These are phyloP conservation scores for Fusarium transvaalense DNA, from an alignment of 2,329 filamentous ascomycete species.

Conservation along the genomic window DNA sequence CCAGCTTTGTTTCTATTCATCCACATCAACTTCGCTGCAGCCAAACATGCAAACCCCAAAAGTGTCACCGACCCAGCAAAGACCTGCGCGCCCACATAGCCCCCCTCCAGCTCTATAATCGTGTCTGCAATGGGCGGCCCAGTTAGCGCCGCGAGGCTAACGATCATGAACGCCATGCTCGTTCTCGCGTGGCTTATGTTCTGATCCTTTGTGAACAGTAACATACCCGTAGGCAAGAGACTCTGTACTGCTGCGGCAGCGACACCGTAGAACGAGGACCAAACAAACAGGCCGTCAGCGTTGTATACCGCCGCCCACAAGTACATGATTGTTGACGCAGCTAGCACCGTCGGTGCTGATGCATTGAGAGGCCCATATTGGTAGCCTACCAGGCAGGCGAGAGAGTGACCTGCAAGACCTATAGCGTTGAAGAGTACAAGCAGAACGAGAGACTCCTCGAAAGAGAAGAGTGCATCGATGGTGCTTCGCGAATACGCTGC, in stretches of 20 bases:
- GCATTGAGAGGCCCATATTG: constrained; percentile 70
- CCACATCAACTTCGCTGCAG: constrained; percentile 55
- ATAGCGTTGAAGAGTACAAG: constrained; percentile 75
- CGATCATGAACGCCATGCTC: constrained; percentile 70
- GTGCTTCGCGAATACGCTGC: constrained; percentile 61
- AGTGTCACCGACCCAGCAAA: constrained; percentile 61
- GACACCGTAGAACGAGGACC: constrained; percentile 72
- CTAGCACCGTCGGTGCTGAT: constrained; percentile 62
- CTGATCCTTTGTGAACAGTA: constrained; percentile 65
- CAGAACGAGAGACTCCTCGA: constrained; percentile 68
- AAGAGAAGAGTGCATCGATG: constrained; percentile 56
- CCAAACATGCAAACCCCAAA: constrained; percentile 57
- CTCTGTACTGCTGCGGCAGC: constrained; percentile 72
- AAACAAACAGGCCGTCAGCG: constrained; percentile 68
- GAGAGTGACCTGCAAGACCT: constrained; percentile 68
- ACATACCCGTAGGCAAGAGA: constrained; percentile 71
- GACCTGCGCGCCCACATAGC: constrained; percentile 62
- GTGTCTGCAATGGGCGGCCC: constrained; percentile 66
- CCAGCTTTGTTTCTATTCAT: constrained; percentile 55
- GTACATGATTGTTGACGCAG: constrained; percentile 60
- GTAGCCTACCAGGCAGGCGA: constrained; percentile 71
- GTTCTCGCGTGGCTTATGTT: constrained; percentile 66
- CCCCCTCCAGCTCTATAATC: constrained; percentile 58
- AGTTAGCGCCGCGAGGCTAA: constrained; percentile 65
- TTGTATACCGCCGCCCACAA: constrained; percentile 70